Conservation (phyloP, 495 filamentous ascomycete genomes). For the Thozetella sp. region DNA sequence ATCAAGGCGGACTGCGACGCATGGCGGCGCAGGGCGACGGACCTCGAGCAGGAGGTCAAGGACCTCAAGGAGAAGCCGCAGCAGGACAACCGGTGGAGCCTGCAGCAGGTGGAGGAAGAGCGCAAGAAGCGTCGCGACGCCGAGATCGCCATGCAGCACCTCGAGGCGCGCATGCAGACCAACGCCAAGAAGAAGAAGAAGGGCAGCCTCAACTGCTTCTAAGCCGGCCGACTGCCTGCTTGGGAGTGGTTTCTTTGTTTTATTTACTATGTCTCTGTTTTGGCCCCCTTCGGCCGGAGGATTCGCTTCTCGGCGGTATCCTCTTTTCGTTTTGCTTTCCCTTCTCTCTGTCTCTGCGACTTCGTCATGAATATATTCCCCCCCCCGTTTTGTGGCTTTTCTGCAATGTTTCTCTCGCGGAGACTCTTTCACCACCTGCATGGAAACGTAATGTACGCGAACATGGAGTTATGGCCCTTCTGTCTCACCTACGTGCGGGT, state of each 20-base stretch:
- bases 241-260: slow-evolving; percentile 9
- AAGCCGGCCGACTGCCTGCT: slow-evolving; percentile 19
- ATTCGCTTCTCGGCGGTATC: not conserved
- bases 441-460: slow-evolving; percentile 1
- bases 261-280: too few relatives aligned
- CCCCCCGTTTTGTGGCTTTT: not conserved
- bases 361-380: slow-evolving; percentile 7
- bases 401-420: not conserved
- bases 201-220: slow-evolving; percentile 96
- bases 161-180: slow-evolving; percentile 94
- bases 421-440: not conserved
- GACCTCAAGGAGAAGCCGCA: slow-evolving; percentile 54
- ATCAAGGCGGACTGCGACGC: slow-evolving; percentile 84
- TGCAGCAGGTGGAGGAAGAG: slow-evolving; percentile 95
- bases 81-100: slow-evolving; percentile 71
- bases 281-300: slow-evolving; percentile 3
- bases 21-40: slow-evolving; percentile 81
- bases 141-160: slow-evolving; percentile 81
- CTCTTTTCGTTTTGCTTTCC: not conserved
- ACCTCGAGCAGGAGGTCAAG: slow-evolving; percentile 77
- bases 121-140: slow-evolving; percentile 82
- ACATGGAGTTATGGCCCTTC: slow-evolving; percentile 2
- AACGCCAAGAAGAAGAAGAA: slow-evolving; percentile 96
- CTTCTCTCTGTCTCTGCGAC: not conserved
- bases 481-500: not conserved